Percentiles rank a stretch among this genome's conserved stretches.
Evolutionary conservation across 169 alveolate species (phyloP).

Genomic region (Cardiosporidium cionae): DNA sequence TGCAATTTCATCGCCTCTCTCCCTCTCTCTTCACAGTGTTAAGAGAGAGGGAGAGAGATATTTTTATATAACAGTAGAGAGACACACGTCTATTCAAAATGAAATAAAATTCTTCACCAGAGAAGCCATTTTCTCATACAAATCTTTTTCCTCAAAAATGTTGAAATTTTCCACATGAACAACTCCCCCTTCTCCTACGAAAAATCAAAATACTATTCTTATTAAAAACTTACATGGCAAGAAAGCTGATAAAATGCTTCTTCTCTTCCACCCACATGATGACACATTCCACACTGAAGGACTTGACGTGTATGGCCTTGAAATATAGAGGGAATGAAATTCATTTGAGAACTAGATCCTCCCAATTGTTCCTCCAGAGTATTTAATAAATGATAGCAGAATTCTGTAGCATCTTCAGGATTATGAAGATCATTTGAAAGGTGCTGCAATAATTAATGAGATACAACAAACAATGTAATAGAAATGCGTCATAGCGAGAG

Average conservation of each 20-base stretch:
- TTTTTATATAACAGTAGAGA: too few relatives aligned
- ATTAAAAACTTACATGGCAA: conserved; percentile 14
- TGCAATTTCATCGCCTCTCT: too few relatives aligned
- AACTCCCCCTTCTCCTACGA: too few relatives aligned
- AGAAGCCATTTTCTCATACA: too few relatives aligned
- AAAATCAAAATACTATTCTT: too few relatives aligned
- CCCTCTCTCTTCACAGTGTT: too few relatives aligned
- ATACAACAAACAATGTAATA: not conserved
- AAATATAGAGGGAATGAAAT: conserved; percentile 15
- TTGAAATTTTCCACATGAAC: too few relatives aligned
- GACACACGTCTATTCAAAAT: too few relatives aligned
- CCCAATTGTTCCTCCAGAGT: conserved; percentile 21
- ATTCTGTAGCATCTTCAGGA: conserved; percentile 32
- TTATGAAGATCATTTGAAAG: conserved; percentile 1
- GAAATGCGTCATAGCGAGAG: not conserved
- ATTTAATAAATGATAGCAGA: conserved; percentile 26
- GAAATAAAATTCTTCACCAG: too few relatives aligned
- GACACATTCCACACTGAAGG: conserved; percentile 19
- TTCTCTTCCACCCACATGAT: conserved; percentile 19
- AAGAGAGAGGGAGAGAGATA: too few relatives aligned
- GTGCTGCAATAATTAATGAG: not conserved
- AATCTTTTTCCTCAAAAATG: too few relatives aligned
- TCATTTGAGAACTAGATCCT: conserved; percentile 13
- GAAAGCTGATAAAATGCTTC: conserved; percentile 23
- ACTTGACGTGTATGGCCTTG: conserved; percentile 15